Evolutionary conservation across 108 stramenopile species (phyloP).

Genomic region (Skeletonema potamos): DNA sequence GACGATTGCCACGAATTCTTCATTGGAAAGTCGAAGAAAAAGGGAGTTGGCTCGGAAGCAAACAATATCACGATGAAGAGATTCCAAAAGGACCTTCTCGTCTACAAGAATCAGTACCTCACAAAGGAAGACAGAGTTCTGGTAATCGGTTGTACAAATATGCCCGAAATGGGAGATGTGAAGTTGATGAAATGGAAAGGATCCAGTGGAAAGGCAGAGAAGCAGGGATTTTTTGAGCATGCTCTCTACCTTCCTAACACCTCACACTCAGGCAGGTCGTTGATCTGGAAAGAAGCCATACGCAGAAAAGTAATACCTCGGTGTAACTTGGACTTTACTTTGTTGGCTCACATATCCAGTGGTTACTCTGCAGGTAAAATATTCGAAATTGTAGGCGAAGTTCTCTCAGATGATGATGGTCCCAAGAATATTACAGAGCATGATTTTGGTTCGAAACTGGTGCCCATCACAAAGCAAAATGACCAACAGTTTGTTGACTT

Average conservation of each 20-base stretch:
- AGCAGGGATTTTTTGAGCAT: conserved; percentile 74
- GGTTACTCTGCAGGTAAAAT: background rate
- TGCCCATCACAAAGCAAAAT: background rate
- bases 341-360: background rate
- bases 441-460: background rate
- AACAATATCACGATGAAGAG: conserved; percentile 42
- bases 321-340: background rate
- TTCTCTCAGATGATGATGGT: background rate
- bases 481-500: background rate
- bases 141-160: conserved; percentile 67
- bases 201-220: conserved; percentile 45
- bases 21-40: conserved; percentile 47
- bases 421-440: background rate
- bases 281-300: conserved; percentile 67
- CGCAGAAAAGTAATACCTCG: conserved; percentile 16
- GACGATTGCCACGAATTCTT: conserved; percentile 79
- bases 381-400: background rate
- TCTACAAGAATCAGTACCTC: conserved; percentile 81
- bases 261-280: conserved; percentile 62
- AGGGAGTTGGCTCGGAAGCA: conserved; percentile 12
- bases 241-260: conserved; percentile 73
- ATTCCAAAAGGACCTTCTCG: conserved; percentile 76
- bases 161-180: conserved; percentile 61
- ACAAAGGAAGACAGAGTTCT: conserved; percentile 68
- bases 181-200: conserved; percentile 60